Conservation (phyloP, 306 rosid genomes). For the Trifolium repens region DNA sequence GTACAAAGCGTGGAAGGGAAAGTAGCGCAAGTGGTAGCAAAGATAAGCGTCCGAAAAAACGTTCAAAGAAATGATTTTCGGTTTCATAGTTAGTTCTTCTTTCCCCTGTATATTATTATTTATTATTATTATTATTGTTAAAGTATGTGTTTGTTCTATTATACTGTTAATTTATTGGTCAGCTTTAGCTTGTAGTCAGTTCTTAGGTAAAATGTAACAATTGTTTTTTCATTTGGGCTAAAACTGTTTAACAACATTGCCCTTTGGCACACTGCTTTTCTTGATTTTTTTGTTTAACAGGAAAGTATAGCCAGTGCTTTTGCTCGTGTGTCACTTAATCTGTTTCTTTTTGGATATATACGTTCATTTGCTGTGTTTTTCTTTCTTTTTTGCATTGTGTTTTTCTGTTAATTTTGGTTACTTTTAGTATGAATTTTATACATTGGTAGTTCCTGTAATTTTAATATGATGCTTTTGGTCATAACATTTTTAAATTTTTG, state of each 20-base stretch:
- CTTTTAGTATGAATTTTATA: too few species aligned
- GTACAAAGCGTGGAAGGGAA: conserved; percentile 71
- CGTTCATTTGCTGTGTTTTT: too few species aligned
- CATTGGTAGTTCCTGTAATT: too few species aligned
- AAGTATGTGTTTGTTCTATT: conserved; percentile 33
- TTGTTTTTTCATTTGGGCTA: conserved; percentile 41
- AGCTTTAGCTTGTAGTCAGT: conserved; percentile 39
- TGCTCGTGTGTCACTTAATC: neutral
- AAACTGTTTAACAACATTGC: conserved; percentile 44
- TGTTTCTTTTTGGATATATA: neutral
- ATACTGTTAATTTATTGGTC: conserved; percentile 51
- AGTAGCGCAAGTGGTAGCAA: conserved; percentile 55
- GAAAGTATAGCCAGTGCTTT: conserved; percentile 41
- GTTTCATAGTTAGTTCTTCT: neutral
- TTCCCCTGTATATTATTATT: conserved; percentile 42
- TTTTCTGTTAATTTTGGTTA: too few species aligned
- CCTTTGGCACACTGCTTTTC: conserved; percentile 37
- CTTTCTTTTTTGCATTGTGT: neutral
- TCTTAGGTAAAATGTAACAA: conserved; percentile 45
- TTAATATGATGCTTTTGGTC: too few species aligned
- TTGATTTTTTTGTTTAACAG: conserved; percentile 47
- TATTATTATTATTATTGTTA: conserved; percentile 24
- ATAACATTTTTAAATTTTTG: too few species aligned
- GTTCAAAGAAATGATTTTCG: conserved; percentile 57
- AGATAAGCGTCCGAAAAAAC: conserved; percentile 67